Base-by-base conservation (phyloP, 768 basidiomycete species). In the Panus rudis region DNA sequence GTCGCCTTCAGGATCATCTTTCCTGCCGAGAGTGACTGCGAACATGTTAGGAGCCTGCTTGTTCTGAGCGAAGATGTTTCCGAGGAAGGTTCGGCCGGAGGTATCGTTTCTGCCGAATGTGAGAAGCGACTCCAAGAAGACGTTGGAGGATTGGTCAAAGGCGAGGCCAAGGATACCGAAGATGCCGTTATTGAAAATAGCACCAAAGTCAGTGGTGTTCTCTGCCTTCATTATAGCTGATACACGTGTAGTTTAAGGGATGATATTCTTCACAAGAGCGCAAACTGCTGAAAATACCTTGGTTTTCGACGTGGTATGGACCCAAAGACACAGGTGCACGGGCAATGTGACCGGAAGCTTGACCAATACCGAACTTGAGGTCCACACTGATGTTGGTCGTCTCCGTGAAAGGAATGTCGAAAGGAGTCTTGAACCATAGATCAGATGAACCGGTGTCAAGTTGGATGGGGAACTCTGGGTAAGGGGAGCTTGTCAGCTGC, bases 151-250 rank as follows among this genome's bases (percentile, higher is more conserved):
- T 17, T 75, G 71, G 40, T 78, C 79, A 54, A 88, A 88, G 24
- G 89, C 84, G n/a, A 90, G 71, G 20, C 89, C 87, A 30, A 79
- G 56, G 52, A 92, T 76, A 17, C 88, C 88, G 51, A 64, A 58
- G 16, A 83, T 79, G 21, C 77, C 81, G 52, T 81, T 84, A 7
- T 66, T 66, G 31, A 86, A 65, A 12, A 82, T 78, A 10, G 84
- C 80, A 58, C 85, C 85, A 39, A 76, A 61, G 27, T 77, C 80
- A 7, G 53, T 48, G 11, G 71, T 78, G 44, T 81, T 19, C 4
- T 43, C 44, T 12, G 43, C 50, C 7, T 68, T 66, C 24, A 78
- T 49, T 46, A 89, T 68, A 4, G 72, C 64, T 52, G 79, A 68
- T 17, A 79, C 80, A 55, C 23, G 26, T 38, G 16, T 21, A 5